Evolutionary conservation across 202 grass and related monocot genomes (phyloP).

Genomic region (Saccharum hybrid): DNA sequence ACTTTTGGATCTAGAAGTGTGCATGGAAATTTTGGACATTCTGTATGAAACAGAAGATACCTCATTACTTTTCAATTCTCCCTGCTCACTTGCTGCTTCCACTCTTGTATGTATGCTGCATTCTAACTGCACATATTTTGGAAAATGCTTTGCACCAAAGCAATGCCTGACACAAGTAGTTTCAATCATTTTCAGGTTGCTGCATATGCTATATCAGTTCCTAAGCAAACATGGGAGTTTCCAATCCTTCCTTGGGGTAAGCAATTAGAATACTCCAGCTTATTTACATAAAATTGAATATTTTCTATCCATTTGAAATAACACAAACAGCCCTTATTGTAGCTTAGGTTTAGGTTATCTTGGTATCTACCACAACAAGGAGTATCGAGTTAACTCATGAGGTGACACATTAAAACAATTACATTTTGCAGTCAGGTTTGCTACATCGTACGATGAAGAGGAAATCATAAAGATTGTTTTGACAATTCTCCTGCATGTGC

Average conservation of each 20-base stretch:
- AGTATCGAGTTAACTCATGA: slow-evolving; percentile 5
- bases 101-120: slow-evolving; percentile 67
- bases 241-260: slow-evolving; percentile 95
- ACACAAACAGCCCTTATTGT: neutral
- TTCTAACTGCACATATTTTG: neutral
- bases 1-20: slow-evolving; percentile 65
- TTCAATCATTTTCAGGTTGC: slow-evolving; percentile 59
- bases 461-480: slow-evolving; percentile 64
- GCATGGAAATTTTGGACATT: slow-evolving; percentile 93
- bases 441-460: slow-evolving; percentile 70
- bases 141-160: slow-evolving; percentile 18
- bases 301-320: neutral
- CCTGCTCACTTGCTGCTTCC: slow-evolving; percentile 75
- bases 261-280: slow-evolving; percentile 19
- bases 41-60: slow-evolving; percentile 80
- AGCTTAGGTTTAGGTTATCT: neutral
- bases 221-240: slow-evolving; percentile 91
- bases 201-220: slow-evolving; percentile 83
- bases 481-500: slow-evolving; percentile 69
- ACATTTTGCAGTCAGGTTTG: slow-evolving; percentile 58
- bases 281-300: slow-evolving; percentile 11
- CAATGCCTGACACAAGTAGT: slow-evolving; percentile 3
- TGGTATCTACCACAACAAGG: neutral
- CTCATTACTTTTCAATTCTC: slow-evolving; percentile 68
- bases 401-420: slow-evolving; percentile 13